Conservation (phyloP, 495 filamentous ascomycete species). For the Bacidia gigantensis region DNA sequence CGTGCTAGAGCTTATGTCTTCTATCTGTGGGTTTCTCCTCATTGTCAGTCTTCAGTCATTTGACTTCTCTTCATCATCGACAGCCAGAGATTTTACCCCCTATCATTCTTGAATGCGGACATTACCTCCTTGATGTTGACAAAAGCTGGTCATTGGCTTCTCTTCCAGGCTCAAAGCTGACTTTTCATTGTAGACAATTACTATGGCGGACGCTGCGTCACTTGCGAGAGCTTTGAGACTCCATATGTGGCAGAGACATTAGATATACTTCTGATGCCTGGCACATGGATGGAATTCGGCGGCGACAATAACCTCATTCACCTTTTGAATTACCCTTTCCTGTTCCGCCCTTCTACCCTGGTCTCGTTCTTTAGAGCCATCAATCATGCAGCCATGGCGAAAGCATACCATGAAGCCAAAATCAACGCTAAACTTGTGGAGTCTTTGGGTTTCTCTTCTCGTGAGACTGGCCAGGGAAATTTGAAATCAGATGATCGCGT, state of each 20-base stretch:
- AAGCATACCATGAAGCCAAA: constrained; percentile 55
- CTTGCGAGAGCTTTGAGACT: constrained; percentile 49
- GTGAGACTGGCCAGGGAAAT: constrained; percentile 26
- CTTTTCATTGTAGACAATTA: background rate
- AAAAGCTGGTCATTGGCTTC: too few relatives aligned
- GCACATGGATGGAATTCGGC: constrained; percentile 51
- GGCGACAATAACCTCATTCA: constrained; percentile 52
- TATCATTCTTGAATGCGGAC: too few relatives aligned
- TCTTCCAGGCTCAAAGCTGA: too few relatives aligned
- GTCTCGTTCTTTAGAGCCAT: constrained; percentile 82
- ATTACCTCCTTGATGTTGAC: too few relatives aligned
- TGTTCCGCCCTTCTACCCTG: constrained; percentile 58
- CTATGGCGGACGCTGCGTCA: background rate
- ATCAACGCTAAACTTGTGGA: constrained; percentile 46
- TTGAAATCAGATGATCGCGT: constrained; percentile 46
- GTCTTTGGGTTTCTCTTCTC: constrained; percentile 36
- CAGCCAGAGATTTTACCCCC: too few relatives aligned
- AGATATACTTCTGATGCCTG: constrained; percentile 60
- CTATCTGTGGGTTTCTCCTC: constrained; percentile 51
- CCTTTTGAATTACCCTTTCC: constrained; percentile 65
- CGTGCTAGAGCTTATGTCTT: constrained; percentile 57
- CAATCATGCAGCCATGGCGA: constrained; percentile 72
- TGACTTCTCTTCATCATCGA: too few relatives aligned
- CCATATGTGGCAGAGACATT: constrained; percentile 64
- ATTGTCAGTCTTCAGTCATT: too few relatives aligned